phyloP scores from a whole-genome alignment of 345 rosid genomes.

The Cardamine chenopodiifolia region DNA sequence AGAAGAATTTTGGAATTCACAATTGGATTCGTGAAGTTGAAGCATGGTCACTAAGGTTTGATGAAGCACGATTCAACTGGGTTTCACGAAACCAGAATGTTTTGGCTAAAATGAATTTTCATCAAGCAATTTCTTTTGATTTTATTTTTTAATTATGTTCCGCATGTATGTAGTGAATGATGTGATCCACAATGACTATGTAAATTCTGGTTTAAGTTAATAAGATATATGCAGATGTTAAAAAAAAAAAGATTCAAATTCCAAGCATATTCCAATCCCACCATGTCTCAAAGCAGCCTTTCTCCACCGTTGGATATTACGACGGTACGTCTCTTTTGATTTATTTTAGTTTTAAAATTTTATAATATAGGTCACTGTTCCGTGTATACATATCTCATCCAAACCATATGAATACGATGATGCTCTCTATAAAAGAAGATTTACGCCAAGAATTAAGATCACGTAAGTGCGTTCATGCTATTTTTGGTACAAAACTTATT shows the following conservation, averaged over 20 bases:
- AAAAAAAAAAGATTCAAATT: slow-evolving; percentile 24
- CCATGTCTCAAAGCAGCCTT: slow-evolving; percentile 27
- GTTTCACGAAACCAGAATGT: too few relatives aligned
- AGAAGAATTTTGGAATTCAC: too few relatives aligned
- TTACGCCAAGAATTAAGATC: slow-evolving; percentile 8
- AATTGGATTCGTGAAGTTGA: too few relatives aligned
- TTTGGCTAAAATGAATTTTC: too few relatives aligned
- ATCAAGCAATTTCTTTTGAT: too few relatives aligned
- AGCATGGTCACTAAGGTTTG: too few relatives aligned
- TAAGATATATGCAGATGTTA: too few relatives aligned
- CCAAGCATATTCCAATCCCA: slow-evolving; percentile 35
- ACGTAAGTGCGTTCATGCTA: slow-evolving; percentile 27
- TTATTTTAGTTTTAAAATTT: background rate
- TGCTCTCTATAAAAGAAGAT: slow-evolving; percentile 13
- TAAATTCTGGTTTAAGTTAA: too few relatives aligned
- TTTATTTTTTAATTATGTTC: too few relatives aligned
- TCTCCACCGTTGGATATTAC: slow-evolving; percentile 30
- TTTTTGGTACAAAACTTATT: slow-evolving; percentile 8
- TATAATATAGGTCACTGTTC: slow-evolving; percentile 16
- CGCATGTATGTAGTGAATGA: too few relatives aligned
- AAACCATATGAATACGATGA: slow-evolving; percentile 31
- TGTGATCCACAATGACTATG: too few relatives aligned
- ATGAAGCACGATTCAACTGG: too few relatives aligned
- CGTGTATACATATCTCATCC: slow-evolving; percentile 20
- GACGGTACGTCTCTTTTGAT: slow-evolving; percentile 20